Conservation (phyloP, 1,284 basidiomycete species). For the Puccinia triticina region DNA sequence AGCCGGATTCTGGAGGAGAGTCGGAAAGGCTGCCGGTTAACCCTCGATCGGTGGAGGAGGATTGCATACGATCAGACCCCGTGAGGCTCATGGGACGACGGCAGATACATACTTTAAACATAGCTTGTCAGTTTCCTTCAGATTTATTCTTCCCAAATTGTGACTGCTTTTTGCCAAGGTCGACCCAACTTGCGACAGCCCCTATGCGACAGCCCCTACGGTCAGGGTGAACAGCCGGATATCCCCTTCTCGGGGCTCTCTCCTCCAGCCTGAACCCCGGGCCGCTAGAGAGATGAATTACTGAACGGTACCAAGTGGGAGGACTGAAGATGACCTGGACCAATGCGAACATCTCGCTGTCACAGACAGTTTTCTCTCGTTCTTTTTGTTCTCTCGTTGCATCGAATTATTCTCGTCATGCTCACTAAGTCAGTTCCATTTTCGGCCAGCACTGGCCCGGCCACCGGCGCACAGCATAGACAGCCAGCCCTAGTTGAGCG, state of each 20-base stretch:
- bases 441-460: constrained; percentile 16
- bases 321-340: neutral
- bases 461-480: neutral
- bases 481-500: too few relatives aligned
- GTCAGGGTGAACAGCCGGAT: neutral
- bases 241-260: constrained; percentile 15
- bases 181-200: neutral
- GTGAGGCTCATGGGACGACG: too few relatives aligned
- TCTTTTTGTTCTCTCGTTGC: neutral
- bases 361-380: neutral
- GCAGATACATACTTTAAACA: too few relatives aligned
- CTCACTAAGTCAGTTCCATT: neutral
- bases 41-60: neutral
- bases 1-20: constrained; percentile 14
- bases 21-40: neutral
- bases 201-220: too few relatives aligned
- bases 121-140: too few relatives aligned
- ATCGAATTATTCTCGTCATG: neutral
- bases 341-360: neutral
- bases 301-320: neutral
- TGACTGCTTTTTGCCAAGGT: too few relatives aligned
- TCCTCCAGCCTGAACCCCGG: neutral
- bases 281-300: neutral
- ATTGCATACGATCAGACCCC: too few relatives aligned
- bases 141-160: too few relatives aligned